These are phyloP conservation scores for Lipomyces chichibuensis DNA, from an alignment of 805 yeast species.

Conservation along the genomic window DNA sequence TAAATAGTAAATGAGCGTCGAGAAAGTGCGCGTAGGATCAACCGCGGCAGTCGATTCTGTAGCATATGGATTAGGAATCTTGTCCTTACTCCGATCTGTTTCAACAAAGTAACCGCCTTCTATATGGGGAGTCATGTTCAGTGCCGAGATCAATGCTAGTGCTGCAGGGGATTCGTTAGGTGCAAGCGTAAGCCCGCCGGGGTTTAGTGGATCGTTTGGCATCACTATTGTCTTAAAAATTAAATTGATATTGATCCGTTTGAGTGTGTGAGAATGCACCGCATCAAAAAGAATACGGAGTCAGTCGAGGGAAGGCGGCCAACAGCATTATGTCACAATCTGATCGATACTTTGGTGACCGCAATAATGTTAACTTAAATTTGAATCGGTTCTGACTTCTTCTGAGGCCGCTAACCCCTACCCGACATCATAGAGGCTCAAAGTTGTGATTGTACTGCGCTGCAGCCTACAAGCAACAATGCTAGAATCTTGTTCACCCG, in stretches of 20 bases:
- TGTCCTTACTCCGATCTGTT: constrained; percentile 56
- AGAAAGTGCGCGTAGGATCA: constrained; percentile 46
- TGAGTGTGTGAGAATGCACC: too few relatives aligned
- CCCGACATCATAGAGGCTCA: too few relatives aligned
- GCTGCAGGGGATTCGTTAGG: constrained; percentile 35
- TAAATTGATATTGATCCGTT: neutral
- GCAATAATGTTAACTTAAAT: too few relatives aligned
- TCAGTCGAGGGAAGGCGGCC: too few relatives aligned
- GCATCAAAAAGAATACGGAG: too few relatives aligned
- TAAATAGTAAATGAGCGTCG: constrained; percentile 58
- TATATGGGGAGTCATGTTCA: constrained; percentile 50
- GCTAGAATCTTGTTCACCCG: too few relatives aligned
- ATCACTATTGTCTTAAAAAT: neutral
- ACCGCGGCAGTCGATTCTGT: neutral
- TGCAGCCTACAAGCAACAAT: too few relatives aligned
- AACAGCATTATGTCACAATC: too few relatives aligned
- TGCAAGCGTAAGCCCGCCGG: constrained; percentile 31
- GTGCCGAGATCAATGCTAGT: constrained; percentile 45
- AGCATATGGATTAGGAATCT: constrained; percentile 48
- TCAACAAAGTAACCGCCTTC: constrained; percentile 64
- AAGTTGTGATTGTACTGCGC: too few relatives aligned
- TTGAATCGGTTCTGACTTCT: too few relatives aligned
- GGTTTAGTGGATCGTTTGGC: constrained; percentile 2
- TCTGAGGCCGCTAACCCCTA: too few relatives aligned
- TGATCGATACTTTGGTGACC: too few relatives aligned